Base-by-base conservation (phyloP, 164 flowering plant species). In the Umbellularia californica region DNA sequence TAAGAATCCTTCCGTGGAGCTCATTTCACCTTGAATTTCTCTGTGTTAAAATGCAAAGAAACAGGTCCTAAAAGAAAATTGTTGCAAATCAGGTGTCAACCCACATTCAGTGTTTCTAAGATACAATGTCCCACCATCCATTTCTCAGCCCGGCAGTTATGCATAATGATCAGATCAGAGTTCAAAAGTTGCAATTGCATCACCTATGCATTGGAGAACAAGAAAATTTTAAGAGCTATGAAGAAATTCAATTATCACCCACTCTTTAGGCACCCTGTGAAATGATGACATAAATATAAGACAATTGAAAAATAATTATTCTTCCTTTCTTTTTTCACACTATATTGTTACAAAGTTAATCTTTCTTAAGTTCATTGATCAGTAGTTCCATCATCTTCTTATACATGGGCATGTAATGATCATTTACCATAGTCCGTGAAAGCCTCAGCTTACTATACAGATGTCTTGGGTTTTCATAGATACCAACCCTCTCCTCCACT, bases 321-420 rank as follows among this genome's bases (percentile, higher is more conserved):
- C 69, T 58, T 52, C 47, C 66, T 9, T 65, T 62, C 4, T 50
- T 17, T 51, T 41, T 30, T 63, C 72, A 10, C 60, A 23, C 50
- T 30, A 51, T 65, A 66, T 71, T 76, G 55, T 25, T 67, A 79
- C 71, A 28, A n/a, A 2, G 69, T 58, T 83, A 84, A 52, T 87
- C 91, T 25, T 84, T 86, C 71, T 91, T 91, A 25, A 91, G 85
- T 79, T 90, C 85, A 67, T 76, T 78, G 41, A 95, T 88, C 76
- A 93, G 77, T 66, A 76, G 76, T 79, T 95, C 97, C 88, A 93
- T 90, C 92, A 85, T 88, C 81, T 87, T 93, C 83, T 87, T 91
- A 82, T 95, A 95, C 94, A 90, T 90, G 0, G 98, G 98, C 98
- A 95, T 95, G 72, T 87, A 94, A 76, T 96, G 98, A 86, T 96